A percentile compares a stretch with the other conserved stretches of the same genome.
Evolutionary conservation across 306 rosid genomes (phyloP).

Genomic region (Castanea crenata): DNA sequence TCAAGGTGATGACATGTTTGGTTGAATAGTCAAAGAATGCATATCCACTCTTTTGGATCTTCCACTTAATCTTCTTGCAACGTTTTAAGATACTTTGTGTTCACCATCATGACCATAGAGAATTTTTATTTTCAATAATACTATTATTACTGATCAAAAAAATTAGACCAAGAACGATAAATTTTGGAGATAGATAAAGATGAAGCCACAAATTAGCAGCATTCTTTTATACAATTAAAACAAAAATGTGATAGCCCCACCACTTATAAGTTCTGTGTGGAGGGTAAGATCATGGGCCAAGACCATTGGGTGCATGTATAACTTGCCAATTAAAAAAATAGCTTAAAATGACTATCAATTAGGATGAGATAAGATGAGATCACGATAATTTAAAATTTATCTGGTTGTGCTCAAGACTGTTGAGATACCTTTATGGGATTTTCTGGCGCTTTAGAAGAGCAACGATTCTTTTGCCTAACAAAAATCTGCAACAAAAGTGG

Average conservation of each 20-base stretch:
- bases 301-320: too few species aligned
- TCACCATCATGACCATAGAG: slow-evolving; percentile 4
- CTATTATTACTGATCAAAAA: too few species aligned
- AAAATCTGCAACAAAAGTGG: slow-evolving; percentile 72
- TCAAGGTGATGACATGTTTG: neutral
- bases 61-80: slow-evolving; percentile 8
- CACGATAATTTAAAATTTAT: slow-evolving; percentile 8
- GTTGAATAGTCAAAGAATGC: slow-evolving; percentile 4
- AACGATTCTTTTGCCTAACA: slow-evolving; percentile 95
- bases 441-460: slow-evolving; percentile 89
- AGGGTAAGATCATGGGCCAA: too few species aligned
- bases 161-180: neutral
- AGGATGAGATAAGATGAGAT: slow-evolving; percentile 1
- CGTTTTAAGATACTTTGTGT: slow-evolving; percentile 51
- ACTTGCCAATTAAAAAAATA: neutral
- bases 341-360: neutral
- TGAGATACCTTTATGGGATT: slow-evolving; percentile 86
- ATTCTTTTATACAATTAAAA: neutral
- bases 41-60: neutral
- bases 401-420: neutral
- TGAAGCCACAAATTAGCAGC: neutral
- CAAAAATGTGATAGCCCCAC: too few species aligned
- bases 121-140: too few species aligned
- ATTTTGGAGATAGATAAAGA: neutral
- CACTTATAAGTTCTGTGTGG: too few species aligned